Conservation (phyloP, 805 yeast species). For the Candida hungchunana region DNA sequence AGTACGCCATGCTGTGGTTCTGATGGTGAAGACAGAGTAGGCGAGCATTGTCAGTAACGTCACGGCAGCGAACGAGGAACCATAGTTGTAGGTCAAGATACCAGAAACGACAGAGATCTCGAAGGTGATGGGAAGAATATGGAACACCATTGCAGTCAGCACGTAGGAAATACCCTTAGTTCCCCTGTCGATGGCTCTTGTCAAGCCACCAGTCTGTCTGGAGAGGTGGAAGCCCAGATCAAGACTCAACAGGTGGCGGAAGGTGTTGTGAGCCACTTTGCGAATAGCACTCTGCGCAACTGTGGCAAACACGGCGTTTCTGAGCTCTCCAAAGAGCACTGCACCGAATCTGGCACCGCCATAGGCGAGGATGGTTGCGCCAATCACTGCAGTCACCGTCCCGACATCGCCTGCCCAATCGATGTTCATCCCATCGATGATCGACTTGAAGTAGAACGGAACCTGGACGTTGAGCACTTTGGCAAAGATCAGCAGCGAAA, state of each 20-base stretch:
- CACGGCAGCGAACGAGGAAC: conserved; percentile 81
- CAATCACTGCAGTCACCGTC: conserved; percentile 58
- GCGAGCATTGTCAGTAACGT: conserved; percentile 86
- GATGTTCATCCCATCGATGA: conserved; percentile 88
- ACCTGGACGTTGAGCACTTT: conserved; percentile 91
- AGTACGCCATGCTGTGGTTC: conserved; percentile 96
- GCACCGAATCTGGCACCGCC: conserved; percentile 95
- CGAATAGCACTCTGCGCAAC: conserved; percentile 95
- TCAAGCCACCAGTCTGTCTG: conserved; percentile 92
- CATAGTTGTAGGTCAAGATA: conserved; percentile 88
- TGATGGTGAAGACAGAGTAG: conserved; percentile 81
- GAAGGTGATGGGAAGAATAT: conserved; percentile 86
- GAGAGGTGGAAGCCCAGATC: conserved; percentile 88
- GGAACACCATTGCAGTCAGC: conserved; percentile 94
- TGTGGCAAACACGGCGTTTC: conserved; percentile 93
- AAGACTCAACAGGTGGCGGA: conserved; percentile 73
- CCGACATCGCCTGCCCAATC: conserved; percentile 74
- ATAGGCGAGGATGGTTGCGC: conserved; percentile 72
- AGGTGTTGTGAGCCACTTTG: conserved; percentile 84
- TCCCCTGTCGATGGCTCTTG: conserved; percentile 96
- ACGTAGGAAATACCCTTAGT: conserved; percentile 96
- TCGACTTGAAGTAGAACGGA: conserved; percentile 87
- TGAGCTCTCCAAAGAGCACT: conserved; percentile 86
- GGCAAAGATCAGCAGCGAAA: conserved; percentile 69
- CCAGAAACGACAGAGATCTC: conserved; percentile 94